These are phyloP conservation scores for Pyricularia sp. DNA, from an alignment of 2,329 filamentous ascomycete genomes.

Conservation along the genomic window DNA sequence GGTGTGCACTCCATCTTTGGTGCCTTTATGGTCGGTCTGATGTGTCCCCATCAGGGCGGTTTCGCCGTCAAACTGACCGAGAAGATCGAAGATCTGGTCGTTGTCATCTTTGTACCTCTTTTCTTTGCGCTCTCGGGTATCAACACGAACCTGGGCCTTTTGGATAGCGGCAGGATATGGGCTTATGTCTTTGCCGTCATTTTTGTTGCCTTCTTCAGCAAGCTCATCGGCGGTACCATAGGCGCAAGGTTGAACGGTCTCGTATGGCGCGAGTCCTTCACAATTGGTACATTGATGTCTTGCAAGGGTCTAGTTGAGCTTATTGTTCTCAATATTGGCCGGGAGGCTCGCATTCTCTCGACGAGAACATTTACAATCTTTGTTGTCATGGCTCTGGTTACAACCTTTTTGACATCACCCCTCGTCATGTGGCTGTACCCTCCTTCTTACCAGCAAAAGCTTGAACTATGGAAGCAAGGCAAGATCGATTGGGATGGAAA, in stretches of 20 bases:
- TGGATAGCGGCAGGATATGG: slow-evolving; percentile 75
- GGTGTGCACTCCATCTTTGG: slow-evolving; percentile 92
- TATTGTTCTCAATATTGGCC: slow-evolving; percentile 74
- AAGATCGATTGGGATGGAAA: slow-evolving; percentile 73
- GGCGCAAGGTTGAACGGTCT: slow-evolving; percentile 65
- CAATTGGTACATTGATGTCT: slow-evolving; percentile 86
- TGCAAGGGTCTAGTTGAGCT: slow-evolving; percentile 92
- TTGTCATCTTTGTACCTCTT: slow-evolving; percentile 70
- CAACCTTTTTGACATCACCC: slow-evolving; percentile 73
- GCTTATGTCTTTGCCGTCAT: slow-evolving; percentile 79
- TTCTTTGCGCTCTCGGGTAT: slow-evolving; percentile 90
- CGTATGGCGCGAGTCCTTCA: slow-evolving; percentile 79
- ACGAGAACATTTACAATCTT: slow-evolving; percentile 81
- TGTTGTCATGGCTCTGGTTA: slow-evolving; percentile 82
- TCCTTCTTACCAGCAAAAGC: slow-evolving; percentile 40
- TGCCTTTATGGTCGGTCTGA: slow-evolving; percentile 76
- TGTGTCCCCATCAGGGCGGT: slow-evolving; percentile 79
- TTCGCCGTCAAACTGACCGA: slow-evolving; percentile 86
- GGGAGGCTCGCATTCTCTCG: slow-evolving; percentile 75
- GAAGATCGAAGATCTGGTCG: slow-evolving; percentile 86
- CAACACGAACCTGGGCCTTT: slow-evolving; percentile 72
- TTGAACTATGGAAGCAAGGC: slow-evolving; percentile 52
- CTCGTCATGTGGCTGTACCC: slow-evolving; percentile 64
- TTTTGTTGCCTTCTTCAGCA: slow-evolving; percentile 67
- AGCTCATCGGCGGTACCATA: slow-evolving; percentile 69